A percentile compares a stretch with the other conserved stretches of the same genome.
These are phyloP conservation scores for Albophoma yamanashiensis DNA, from an alignment of 2,329 filamentous ascomycete species.

Conservation along the genomic window DNA sequence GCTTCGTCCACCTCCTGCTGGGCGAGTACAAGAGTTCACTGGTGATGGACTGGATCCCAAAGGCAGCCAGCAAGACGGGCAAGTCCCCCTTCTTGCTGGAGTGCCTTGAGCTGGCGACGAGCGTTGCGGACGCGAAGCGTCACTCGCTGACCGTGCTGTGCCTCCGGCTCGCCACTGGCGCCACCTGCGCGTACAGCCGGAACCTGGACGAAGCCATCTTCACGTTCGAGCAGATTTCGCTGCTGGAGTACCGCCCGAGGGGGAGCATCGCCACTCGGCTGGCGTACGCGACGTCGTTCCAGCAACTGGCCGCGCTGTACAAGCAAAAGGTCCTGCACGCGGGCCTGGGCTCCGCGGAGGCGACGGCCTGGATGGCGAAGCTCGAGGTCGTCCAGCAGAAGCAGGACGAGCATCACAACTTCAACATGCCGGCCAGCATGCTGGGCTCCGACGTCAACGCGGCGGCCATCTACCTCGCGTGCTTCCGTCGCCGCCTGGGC, in stretches of 20 bases:
- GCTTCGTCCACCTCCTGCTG: conserved; percentile 24
- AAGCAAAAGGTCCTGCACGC: conserved; percentile 20
- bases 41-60: conserved; percentile 28
- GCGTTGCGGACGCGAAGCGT: conserved; percentile 19
- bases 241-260: conserved; percentile 25
- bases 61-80: conserved; percentile 24
- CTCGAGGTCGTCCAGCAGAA: conserved; percentile 24
- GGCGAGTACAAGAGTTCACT: conserved; percentile 20
- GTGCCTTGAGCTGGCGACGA: conserved; percentile 19
- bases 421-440: conserved; percentile 27
- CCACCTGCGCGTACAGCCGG: conserved; percentile 22
- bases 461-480: conserved; percentile 27
- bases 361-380: conserved; percentile 20
- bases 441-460: conserved; percentile 30
- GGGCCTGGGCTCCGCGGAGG: conserved; percentile 14
- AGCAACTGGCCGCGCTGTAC: conserved; percentile 26
- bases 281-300: conserved; percentile 28
- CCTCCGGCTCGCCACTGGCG: conserved; percentile 24
- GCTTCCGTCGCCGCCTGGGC: conserved; percentile 23
- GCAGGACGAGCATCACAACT: conserved; percentile 25
- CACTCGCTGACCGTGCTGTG: conserved; percentile 26
- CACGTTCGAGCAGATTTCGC: conserved; percentile 24
- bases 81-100: conserved; percentile 18
- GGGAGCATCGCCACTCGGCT: conserved; percentile 27
- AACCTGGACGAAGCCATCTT: conserved; percentile 22